Evolutionary conservation across 2,329 filamentous ascomycete species (phyloP).

Genomic region (Penicillium sclerotigenum): DNA sequence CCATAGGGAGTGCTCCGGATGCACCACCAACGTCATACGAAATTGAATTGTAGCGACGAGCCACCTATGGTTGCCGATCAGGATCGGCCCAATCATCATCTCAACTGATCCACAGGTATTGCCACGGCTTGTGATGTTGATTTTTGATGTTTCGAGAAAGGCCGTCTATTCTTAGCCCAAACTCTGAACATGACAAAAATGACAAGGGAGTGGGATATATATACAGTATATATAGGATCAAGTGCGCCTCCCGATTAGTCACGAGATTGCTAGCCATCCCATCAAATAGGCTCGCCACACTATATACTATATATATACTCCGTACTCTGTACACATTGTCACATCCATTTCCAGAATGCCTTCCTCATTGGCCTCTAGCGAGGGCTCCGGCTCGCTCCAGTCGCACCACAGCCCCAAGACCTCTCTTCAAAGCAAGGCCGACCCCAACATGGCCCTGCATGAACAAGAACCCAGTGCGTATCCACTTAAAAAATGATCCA

Average conservation of each 20-base stretch:
- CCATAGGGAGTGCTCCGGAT: conserved; percentile 10
- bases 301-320: no score
- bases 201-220: conserved; percentile 5
- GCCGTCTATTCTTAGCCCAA: conserved; percentile 20
- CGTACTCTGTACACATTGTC: neutral
- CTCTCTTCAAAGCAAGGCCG: conserved; percentile 69
- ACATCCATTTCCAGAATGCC: conserved; percentile 14
- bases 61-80: conserved; percentile 12
- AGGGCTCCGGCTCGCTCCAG: conserved; percentile 23
- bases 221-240: neutral
- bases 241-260: neutral
- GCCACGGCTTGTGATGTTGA: conserved; percentile 21
- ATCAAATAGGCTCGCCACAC: neutral
- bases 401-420: conserved; percentile 24
- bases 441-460: conserved; percentile 77
- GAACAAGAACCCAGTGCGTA: conserved; percentile 79
- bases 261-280: neutral
- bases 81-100: conserved; percentile 17
- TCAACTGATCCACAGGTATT: conserved; percentile 3
- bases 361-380: conserved; percentile 22
- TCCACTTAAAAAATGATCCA: neutral
- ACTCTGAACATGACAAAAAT: neutral
- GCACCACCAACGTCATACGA: conserved; percentile 19
- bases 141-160: conserved; percentile 1
- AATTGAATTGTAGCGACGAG: conserved; percentile 6